These are phyloP conservation scores for Hamamelis virginiana DNA, from an alignment of 164 flowering plant species.

Conservation along the genomic window DNA sequence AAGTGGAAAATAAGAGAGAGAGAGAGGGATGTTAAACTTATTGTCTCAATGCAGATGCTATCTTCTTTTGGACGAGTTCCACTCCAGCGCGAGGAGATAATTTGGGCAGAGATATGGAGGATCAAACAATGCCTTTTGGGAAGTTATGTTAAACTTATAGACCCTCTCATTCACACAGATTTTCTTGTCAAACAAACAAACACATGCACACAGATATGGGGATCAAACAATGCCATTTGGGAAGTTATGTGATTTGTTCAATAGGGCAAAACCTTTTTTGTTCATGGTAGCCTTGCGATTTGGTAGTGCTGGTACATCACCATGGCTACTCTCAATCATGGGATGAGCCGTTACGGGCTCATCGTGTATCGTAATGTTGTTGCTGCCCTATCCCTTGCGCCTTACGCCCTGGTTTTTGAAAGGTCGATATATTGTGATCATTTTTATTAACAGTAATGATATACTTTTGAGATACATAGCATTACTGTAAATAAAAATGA, in stretches of 20 bases:
- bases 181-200: too few relatives aligned
- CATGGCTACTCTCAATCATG: conserved; percentile 27
- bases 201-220: too few relatives aligned
- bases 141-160: too few relatives aligned
- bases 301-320: conserved; percentile 36
- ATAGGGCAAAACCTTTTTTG: conserved; percentile 20
- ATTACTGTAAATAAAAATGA: too few relatives aligned
- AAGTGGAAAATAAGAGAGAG: too few relatives aligned
- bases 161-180: too few relatives aligned
- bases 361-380: conserved; percentile 34
- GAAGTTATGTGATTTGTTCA: not conserved
- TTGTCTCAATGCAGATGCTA: conserved; percentile 64
- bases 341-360: conserved; percentile 34
- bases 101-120: conserved; percentile 73
- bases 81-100: conserved; percentile 83
- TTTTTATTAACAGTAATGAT: too few relatives aligned
- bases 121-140: too few relatives aligned
- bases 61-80: conserved; percentile 78
- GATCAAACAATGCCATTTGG: not conserved
- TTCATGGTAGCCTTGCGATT: conserved; percentile 23
- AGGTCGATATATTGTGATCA: conserved; percentile 3
- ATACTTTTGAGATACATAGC: too few relatives aligned
- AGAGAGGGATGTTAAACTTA: too few relatives aligned
- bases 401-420: conserved; percentile 32
- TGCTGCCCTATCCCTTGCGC: conserved; percentile 26